Percentiles rank a stretch among this genome's conserved stretches.
Conservation (phyloP, 2,329 filamentous ascomycete species). For the Fusarium devonianum region DNA sequence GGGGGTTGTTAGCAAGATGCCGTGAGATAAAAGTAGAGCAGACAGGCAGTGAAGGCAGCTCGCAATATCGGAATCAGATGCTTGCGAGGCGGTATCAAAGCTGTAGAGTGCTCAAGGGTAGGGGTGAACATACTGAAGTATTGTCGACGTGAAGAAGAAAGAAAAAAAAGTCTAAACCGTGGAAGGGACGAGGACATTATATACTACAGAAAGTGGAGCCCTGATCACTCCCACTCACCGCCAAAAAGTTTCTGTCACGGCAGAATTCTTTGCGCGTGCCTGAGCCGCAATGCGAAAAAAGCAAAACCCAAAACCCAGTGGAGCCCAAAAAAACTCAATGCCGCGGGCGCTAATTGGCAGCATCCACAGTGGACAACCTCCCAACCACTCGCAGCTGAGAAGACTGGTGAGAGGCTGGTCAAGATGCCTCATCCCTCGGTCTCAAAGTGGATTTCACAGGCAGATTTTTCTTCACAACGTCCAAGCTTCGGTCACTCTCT, state of each 20-base stretch:
- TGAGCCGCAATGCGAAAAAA: slow-evolving; percentile 5
- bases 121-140: slow-evolving; percentile 52
- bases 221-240: slow-evolving; percentile 42
- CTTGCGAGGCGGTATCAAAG: not conserved
- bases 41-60: no score
- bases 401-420: not conserved
- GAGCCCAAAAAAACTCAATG: not conserved
- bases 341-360: slow-evolving; percentile 6
- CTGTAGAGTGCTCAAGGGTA: not conserved
- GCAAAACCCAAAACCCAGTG: not conserved
- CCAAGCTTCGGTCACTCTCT: not conserved
- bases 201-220: slow-evolving; percentile 5
- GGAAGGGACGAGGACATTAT: slow-evolving; percentile 8
- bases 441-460: slow-evolving; percentile 10
- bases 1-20: slow-evolving; percentile 21
- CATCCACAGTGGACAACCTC: slow-evolving; percentile 9
- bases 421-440: not conserved
- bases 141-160: slow-evolving; percentile 68
- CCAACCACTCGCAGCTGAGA: slow-evolving; percentile 1
- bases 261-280: slow-evolving; percentile 34
- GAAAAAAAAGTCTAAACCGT: slow-evolving; percentile 51
- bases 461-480: slow-evolving; percentile 7
- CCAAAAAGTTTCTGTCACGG: slow-evolving; percentile 44
- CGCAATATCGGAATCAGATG: no score
- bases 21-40: no score